phyloP scores from a whole-genome alignment of 495 filamentous ascomycete genomes.

The Penicillium cosmopolitanum region DNA sequence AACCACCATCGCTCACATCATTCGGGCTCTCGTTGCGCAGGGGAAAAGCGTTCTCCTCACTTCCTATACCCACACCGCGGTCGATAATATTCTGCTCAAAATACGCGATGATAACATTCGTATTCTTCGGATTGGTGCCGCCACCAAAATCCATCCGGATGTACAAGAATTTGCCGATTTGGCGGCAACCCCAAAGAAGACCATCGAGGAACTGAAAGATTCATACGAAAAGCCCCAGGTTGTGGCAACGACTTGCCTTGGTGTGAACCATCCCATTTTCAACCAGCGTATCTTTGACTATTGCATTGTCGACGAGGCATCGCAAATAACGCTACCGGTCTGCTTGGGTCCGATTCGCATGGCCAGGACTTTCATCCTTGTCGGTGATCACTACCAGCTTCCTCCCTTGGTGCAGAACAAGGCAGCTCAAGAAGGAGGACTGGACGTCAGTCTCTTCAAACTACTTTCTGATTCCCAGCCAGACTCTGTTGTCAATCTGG shows the following conservation, averaged over 20 bases:
- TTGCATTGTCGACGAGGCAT: conserved; percentile 97
- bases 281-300: conserved; percentile 91
- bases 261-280: conserved; percentile 87
- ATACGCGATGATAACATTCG: conserved; percentile 77
- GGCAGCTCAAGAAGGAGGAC: conserved; percentile 79
- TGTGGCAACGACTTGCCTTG: conserved; percentile 93
- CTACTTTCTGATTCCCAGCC: conserved; percentile 88
- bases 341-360: conserved; percentile 92
- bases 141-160: conserved; percentile 83
- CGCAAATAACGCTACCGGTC: conserved; percentile 93
- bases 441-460: conserved; percentile 94
- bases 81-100: conserved; percentile 96
- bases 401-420: conserved; percentile 93
- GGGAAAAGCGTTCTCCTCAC: conserved; percentile 92
- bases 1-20: conserved; percentile 96
- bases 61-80: conserved; percentile 95
- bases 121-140: conserved; percentile 79
- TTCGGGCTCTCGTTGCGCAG: conserved; percentile 83
- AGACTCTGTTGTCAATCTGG: conserved; percentile 81
- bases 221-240: conserved; percentile 82
- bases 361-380: conserved; percentile 90
- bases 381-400: conserved; percentile 95
- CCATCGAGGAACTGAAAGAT: conserved; percentile 79
- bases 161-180: conserved; percentile 82
- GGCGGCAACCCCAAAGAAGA: conserved; percentile 67